phyloP scores from a whole-genome alignment of 164 flowering plant genomes.

The Chimonanthus salicifolius region DNA sequence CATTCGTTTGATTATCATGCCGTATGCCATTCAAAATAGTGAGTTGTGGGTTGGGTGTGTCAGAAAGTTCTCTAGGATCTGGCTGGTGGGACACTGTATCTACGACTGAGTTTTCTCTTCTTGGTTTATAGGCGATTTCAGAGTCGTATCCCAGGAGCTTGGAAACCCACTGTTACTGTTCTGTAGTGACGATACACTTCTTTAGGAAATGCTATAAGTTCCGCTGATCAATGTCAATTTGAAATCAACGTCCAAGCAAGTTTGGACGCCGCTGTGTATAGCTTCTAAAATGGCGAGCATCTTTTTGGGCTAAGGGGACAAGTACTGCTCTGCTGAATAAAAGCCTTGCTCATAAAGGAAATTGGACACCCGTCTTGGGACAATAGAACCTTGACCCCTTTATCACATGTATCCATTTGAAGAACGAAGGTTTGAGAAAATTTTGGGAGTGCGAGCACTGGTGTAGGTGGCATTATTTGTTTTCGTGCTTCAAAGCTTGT shows the following conservation, averaged over 20 bases:
- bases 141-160: background rate
- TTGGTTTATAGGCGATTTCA: background rate
- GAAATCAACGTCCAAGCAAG: background rate
- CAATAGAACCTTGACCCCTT: background rate
- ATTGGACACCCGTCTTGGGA: background rate
- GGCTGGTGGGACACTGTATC: background rate
- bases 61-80: background rate
- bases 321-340: background rate
- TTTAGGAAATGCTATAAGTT: background rate
- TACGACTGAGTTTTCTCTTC: background rate
- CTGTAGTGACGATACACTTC: background rate
- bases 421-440: background rate
- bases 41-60: background rate
- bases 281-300: conserved; percentile 2
- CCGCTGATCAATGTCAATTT: background rate
- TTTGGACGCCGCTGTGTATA: background rate
- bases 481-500: background rate
- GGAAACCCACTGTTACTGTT: background rate
- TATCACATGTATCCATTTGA: conserved; percentile 1
- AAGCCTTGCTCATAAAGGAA: background rate
- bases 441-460: background rate
- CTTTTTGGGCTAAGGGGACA: background rate
- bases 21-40: background rate
- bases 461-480: background rate
- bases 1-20: background rate